Percentiles rank a stretch among this genome's conserved stretches.
phyloP scores from a whole-genome alignment of 768 basidiomycete species.

The Neoboletus magnificus region DNA sequence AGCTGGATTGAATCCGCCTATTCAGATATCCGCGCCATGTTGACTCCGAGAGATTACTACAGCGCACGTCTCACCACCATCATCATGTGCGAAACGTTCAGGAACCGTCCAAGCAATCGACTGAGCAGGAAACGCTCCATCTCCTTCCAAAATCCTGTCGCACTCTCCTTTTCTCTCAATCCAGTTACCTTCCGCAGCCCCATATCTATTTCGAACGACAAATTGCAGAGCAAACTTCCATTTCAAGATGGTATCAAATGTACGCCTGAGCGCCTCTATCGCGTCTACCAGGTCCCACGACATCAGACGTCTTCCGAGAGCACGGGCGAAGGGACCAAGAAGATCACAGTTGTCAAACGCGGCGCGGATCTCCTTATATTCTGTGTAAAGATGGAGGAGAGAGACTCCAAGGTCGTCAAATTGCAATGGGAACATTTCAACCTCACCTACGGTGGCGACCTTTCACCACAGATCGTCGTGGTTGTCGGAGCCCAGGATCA shows the following conservation, averaged over 20 bases:
- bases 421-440: constrained; percentile 28
- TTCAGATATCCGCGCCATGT: constrained; percentile 25
- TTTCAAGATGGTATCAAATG: constrained; percentile 14
- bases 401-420: constrained; percentile 1
- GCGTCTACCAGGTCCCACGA: constrained; percentile 24
- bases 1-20: constrained; percentile 26
- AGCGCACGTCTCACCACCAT: constrained; percentile 13
- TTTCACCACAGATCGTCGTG: constrained; percentile 25
- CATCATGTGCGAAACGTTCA: constrained; percentile 24
- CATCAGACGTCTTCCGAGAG: background rate
- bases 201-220: constrained; percentile 16
- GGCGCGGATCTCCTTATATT: constrained; percentile 28
- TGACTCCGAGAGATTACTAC: constrained; percentile 11
- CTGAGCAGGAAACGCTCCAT: constrained; percentile 17
- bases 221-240: constrained; percentile 16
- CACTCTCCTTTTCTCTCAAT: constrained; percentile 9
- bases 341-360: constrained; percentile 14
- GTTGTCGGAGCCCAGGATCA: constrained; percentile 18
- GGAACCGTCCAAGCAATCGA: background rate
- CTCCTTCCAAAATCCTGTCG: constrained; percentile 24
- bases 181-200: constrained; percentile 23
- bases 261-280: constrained; percentile 10
- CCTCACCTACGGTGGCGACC: constrained; percentile 24
- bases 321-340: constrained; percentile 6
- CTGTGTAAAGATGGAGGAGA: constrained; percentile 13